phyloP scores from a whole-genome alignment of 306 rosid species.

The Casuarina equisetifolia region DNA sequence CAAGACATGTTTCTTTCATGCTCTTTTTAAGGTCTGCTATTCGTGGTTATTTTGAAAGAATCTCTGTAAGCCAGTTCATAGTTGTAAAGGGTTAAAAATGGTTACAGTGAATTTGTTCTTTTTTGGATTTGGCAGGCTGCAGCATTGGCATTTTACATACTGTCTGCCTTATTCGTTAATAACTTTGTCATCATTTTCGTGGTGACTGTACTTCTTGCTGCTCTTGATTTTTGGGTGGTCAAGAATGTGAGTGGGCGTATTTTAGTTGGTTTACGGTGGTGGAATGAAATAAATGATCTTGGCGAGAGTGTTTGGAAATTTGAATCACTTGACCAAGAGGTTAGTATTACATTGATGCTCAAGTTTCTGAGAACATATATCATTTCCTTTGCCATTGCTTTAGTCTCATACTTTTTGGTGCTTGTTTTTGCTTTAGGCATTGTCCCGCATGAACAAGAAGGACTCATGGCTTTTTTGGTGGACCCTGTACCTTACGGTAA shows the following conservation, averaged over 20 bases:
- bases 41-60: not conserved
- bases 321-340: conserved; percentile 98
- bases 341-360: conserved; percentile 30
- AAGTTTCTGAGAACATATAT: conserved; percentile 14
- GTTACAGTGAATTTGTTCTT: not conserved
- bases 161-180: conserved; percentile 75
- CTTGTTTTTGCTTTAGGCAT: conserved; percentile 49
- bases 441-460: conserved; percentile 95
- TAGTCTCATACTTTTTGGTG: conserved; percentile 21
- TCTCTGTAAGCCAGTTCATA: conserved; percentile 12
- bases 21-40: conserved; percentile 79
- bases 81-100: not conserved
- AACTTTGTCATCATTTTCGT: conserved; percentile 97
- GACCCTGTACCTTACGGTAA: conserved; percentile 86
- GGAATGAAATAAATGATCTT: conserved; percentile 96
- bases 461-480: conserved; percentile 99
- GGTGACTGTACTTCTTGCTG: conserved; percentile 94
- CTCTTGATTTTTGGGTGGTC: conserved; percentile 98
- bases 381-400: conserved; percentile 9
- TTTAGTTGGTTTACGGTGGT: conserved; percentile 98
- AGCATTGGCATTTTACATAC: conserved; percentile 94
- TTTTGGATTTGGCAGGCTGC: conserved; percentile 59
- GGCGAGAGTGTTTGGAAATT: conserved; percentile 99
- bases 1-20: conserved; percentile 92
- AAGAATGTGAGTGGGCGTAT: conserved; percentile 98